Conservation (phyloP, 2,329 filamentous ascomycete genomes). For the Epichloe bromicola region DNA sequence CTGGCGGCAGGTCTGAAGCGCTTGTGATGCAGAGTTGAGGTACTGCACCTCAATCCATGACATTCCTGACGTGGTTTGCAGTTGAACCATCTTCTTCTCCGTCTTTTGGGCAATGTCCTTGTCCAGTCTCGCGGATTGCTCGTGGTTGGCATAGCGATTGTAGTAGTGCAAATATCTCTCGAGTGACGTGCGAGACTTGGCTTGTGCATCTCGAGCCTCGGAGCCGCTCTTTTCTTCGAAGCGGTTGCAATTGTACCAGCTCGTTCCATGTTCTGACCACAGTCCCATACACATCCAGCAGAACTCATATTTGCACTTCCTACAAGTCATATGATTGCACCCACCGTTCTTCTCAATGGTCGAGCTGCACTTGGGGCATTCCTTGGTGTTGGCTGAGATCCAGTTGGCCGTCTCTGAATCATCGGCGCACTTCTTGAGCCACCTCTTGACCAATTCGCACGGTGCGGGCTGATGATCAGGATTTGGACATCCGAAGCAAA, state of each 20-base stretch:
- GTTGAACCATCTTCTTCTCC: conserved; percentile 96
- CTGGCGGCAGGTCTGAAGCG: conserved; percentile 91
- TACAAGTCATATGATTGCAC: conserved; percentile 95
- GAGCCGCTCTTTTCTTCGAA: conserved; percentile 92
- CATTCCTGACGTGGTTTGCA: conserved; percentile 88
- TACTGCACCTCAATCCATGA: conserved; percentile 99
- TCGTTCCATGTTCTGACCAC: conserved; percentile 96
- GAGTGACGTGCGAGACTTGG: conserved; percentile 75
- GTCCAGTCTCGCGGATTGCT: conserved; percentile 91
- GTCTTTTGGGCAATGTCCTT: conserved; percentile 94
- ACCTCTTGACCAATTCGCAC: conserved; percentile 81
- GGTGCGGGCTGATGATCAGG: conserved; percentile 89
- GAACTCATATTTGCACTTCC: conserved; percentile 92
- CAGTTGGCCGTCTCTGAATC: conserved; percentile 98
- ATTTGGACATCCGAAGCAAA: conserved; percentile 90
- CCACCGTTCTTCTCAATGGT: conserved; percentile 99
- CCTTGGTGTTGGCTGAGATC: conserved; percentile 98
- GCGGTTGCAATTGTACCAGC: conserved; percentile 98
- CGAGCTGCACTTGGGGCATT: conserved; percentile 89
- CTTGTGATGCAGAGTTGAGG: conserved; percentile 81
- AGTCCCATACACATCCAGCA: conserved; percentile 99
- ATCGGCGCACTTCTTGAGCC: conserved; percentile 97
- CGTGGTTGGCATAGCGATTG: conserved; percentile 97
- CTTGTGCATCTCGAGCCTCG: conserved; percentile 83
- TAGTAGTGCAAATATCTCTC: conserved; percentile 99